A percentile compares a stretch with the other conserved stretches of the same genome.
Conservation (phyloP, 2,329 filamentous ascomycete genomes). For the Shiraia bambusicola region DNA sequence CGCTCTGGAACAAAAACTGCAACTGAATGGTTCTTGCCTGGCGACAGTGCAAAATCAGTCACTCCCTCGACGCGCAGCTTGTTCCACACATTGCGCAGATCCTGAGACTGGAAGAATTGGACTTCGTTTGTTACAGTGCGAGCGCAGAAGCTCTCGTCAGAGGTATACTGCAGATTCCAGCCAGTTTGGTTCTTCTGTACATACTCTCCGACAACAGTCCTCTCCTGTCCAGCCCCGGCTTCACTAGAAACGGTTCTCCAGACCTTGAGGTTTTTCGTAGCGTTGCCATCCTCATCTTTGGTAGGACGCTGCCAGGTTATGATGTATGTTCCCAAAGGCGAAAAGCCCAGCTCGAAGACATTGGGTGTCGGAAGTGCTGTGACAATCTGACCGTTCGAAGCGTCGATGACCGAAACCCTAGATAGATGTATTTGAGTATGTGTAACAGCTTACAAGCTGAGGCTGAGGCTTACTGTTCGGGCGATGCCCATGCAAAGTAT, state of each 20-base stretch:
- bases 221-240: constrained; percentile 63
- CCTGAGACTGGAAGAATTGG: constrained; percentile 89
- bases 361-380: constrained; percentile 75
- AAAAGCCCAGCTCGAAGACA: constrained; percentile 94
- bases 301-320: constrained; percentile 94
- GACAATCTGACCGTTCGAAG: constrained; percentile 72
- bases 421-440: constrained; percentile 7
- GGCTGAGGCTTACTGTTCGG: constrained; percentile 60
- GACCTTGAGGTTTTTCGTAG: constrained; percentile 94
- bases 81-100: constrained; percentile 88
- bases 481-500: constrained; percentile 93
- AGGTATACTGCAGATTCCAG: constrained; percentile 97
- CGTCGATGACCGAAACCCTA: constrained; percentile 80
- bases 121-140: constrained; percentile 95
- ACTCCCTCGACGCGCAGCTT: constrained; percentile 92
- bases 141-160: constrained; percentile 90
- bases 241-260: constrained; percentile 80
- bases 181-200: constrained; percentile 94
- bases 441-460: not conserved
- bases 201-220: constrained; percentile 76
- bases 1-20: constrained; percentile 94
- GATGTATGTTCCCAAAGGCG: constrained; percentile 84
- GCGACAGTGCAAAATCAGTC: constrained; percentile 82
- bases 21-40: constrained; percentile 85
- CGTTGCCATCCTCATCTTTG: constrained; percentile 92